Base-by-base conservation (phyloP, 306 rosid genomes). In the Pueraria montana region DNA sequence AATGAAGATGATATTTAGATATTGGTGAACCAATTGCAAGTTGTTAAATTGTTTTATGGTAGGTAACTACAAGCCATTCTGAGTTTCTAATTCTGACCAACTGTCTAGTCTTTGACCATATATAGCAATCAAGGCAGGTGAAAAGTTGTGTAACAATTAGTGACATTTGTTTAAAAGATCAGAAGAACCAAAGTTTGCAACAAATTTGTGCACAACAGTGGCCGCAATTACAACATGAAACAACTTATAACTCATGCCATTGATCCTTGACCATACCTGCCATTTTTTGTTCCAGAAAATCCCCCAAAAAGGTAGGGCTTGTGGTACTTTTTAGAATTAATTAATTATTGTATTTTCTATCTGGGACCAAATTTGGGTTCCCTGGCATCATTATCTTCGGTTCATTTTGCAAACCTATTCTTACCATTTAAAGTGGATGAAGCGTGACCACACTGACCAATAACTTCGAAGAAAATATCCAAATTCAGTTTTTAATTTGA, bases 241-340 rank as follows among this genome's bases (percentile, higher is more conserved):
- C 58, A 68, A 55, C 23, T 16, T n/a, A n/a, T n/a, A 1, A 18
- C 10, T 50, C 80, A 48, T 76, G 17, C 64, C 32, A 40, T 55
- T 32, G 59, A 43, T 43, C 64, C 69, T 83, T 76, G 86, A 76
- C 86, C 72, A 8, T 83, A 83, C 86, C 86, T 76, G 30, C 45
- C 86, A 67, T 66, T 55, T 77, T 55, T 11, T 66, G 72, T 20
- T 55, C 81, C 77, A 55, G 5, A 66, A 42, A 75, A 26, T 26
- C 48, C 76, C 80, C 43, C 36, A 11, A 53, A 18, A 66, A 36
- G 67, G 16, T 75, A 20, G 81, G 69, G 48, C 26, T 55, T n/a
- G 2, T 26, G 8, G 56, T 67, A 53, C 70, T 26, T 68, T 56
- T 72, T 49, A 38, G 14, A 43, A 43, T 43, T 2, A 20, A 58